Evolutionary conservation across 2,329 filamentous ascomycete genomes (phyloP), one percentile per base, ranked within the genome.

Genomic region (Teratosphaeria viscida): DNA sequence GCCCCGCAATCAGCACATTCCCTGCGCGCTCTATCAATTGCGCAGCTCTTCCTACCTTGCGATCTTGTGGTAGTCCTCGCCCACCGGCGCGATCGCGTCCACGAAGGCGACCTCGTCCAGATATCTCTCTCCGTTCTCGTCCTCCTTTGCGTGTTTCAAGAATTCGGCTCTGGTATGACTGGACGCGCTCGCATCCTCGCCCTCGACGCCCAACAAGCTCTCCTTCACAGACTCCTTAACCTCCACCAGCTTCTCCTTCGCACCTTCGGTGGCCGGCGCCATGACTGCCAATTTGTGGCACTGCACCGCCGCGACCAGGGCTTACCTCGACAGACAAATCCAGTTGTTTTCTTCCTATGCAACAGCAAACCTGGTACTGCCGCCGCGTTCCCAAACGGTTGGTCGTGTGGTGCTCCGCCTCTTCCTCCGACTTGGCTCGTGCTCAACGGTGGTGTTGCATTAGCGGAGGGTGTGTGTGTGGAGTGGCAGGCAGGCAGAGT

Each of bases 31-130:
- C 43, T 2, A 11, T 19, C 19, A 5, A 23, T 23, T 5, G 43
- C n/a, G 23, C 43, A 49, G 43, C 43, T 49, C 43, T 23, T 49
- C 43, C 12, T 39, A 37, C 39, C 68, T 95, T 89, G 67, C 92
- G 79, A 99, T 97, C 77, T 99, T 99, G 81, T 96, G 92, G 77
- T 94, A 97, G 78, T 97, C 91, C 76, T 96, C 90, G 61, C 85
- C 81, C 55, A 82, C 81, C 5, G 94, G 94, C 67, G 90, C 92
- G 32, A 99, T 85, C 32, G 92, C 92, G 70, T 92, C 81, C 68
- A 96, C 85, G 74, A 99, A 99, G 73, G 95, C 84, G n/a, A 92
- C 84, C 63, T 88, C 84, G 54, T 82, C 85, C 83, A 99, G 88
- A 71, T 83, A 90, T 59, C 85, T 79, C 70, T 96, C 90, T 60